These are phyloP conservation scores for Psophocarpus tetragonolobus DNA, from an alignment of 306 rosid species.

Conservation along the genomic window DNA sequence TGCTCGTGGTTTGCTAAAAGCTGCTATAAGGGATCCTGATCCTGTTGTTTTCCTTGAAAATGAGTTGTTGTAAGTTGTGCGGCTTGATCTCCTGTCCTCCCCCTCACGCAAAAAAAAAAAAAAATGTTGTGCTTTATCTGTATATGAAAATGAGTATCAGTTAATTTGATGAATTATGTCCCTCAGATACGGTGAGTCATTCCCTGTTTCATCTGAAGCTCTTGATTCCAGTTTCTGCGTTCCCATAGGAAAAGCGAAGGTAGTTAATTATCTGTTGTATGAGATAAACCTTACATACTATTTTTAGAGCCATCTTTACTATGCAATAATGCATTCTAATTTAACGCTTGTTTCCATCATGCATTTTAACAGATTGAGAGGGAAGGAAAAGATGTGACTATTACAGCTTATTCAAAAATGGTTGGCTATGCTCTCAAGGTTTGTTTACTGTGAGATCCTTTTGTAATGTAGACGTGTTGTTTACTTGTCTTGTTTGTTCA, in stretches of 20 bases:
- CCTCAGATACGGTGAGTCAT: conserved; percentile 92
- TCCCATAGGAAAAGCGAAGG: conserved; percentile 99
- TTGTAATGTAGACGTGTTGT: conserved; percentile 17
- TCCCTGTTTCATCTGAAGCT: conserved; percentile 95
- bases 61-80: conserved; percentile 84
- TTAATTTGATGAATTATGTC: conserved; percentile 39
- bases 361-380: conserved; percentile 73
- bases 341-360: neutral
- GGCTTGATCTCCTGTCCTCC: neutral
- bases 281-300: conserved; percentile 9
- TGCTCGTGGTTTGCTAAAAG: conserved; percentile 96
- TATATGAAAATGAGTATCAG: conserved; percentile 24
- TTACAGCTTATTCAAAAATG: conserved; percentile 95
- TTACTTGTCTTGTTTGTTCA: conserved; percentile 17
- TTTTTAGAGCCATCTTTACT: conserved; percentile 25
- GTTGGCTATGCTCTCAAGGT: conserved; percentile 96
- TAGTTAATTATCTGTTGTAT: conserved; percentile 38
- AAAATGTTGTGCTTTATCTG: neutral
- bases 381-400: conserved; percentile 98
- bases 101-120: neutral
- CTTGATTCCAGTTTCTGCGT: conserved; percentile 95
- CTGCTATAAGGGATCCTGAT: conserved; percentile 99
- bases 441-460: conserved; percentile 39
- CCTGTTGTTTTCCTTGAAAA: conserved; percentile 98
- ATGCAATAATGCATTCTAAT: neutral